Base-by-base conservation (phyloP, 371 early-diverging fungal genomes). In the Batkoa obscura region DNA sequence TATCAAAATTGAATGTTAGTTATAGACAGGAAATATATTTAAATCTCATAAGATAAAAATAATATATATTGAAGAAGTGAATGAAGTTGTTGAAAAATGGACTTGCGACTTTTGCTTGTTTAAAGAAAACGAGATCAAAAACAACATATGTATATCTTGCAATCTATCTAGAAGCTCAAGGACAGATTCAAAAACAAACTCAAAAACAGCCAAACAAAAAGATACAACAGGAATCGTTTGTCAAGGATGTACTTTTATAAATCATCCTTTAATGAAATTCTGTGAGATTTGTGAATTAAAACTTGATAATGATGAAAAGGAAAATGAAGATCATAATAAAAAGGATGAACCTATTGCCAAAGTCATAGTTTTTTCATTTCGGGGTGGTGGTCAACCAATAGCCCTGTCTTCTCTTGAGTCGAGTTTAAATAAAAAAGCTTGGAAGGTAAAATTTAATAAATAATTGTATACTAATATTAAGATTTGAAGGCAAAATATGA, bases 211-310 rank as follows among this genome's bases (percentile, higher is more conserved):
- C 23, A 23, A 23, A 23, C 23, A 23, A 23, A 23, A 23, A 23
- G 23, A 23, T 23, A 23, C 23, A 23, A 23, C 23, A n/a, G 41
- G n/a, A 36, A 50, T 32, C 15, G 4, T 35, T 9, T 50, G 51
- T 30, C 32, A 30, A 50, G 51, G 32, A 13, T 50, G 51, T 36
- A 50, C 51, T 35, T 50, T 50, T 50, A 35, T 32, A 17, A 50
- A 50, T 35, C 51, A 50, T 50, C 4, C 12, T 31, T 35, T 15
- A 13, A 31, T 50, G 34, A 34, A 34, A 8, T 8, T 12, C 9
- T 50, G 51, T 50, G 51, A 50, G 34, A 36, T 50, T 3, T 50
- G 51, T 35, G 51, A 35, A 17, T 32, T 35, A 31, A 23, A 23
- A 12, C 51, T 50, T 35, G 15, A 23, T 47, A 47, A 30, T 6